phyloP scores from a whole-genome alignment of 1,284 basidiomycete species.

The Ceraceosorus guamensis region DNA sequence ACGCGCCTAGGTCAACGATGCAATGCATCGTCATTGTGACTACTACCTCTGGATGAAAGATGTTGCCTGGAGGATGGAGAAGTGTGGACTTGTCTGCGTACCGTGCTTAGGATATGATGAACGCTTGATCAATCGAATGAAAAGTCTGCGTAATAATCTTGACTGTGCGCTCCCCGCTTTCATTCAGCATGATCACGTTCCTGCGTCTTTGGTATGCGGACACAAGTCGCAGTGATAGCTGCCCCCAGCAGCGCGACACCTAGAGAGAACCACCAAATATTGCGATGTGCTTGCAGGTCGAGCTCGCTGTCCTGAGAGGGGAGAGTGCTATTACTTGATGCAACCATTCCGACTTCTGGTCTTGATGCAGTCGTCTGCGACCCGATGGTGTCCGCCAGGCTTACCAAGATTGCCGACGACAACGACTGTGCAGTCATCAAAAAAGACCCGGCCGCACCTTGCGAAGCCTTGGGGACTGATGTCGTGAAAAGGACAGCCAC shows the following conservation, averaged over 20 bases:
- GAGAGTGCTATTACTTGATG: slow-evolving; percentile 6
- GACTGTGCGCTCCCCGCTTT: too few species aligned
- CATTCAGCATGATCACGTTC: slow-evolving; percentile 18
- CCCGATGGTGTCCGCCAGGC: slow-evolving; percentile 15
- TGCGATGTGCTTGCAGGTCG: not conserved
- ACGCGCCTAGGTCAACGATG: too few species aligned
- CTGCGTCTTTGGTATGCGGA: slow-evolving; percentile 18
- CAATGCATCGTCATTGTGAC: too few species aligned
- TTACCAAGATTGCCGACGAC: slow-evolving; percentile 16
- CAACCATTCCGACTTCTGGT: not conserved
- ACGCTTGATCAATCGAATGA: too few species aligned
- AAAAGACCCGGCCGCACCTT: slow-evolving; percentile 18
- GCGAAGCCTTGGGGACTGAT: slow-evolving; percentile 13
- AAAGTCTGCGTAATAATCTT: too few species aligned
- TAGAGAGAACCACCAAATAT: slow-evolving; percentile 20
- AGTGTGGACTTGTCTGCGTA: too few species aligned
- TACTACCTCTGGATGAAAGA: too few species aligned
- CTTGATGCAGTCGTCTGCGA: not conserved
- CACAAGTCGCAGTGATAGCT: slow-evolving; percentile 7
- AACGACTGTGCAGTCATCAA: slow-evolving; percentile 23
- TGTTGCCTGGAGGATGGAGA: too few species aligned
- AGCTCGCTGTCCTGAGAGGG: not conserved
- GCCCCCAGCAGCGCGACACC: slow-evolving; percentile 9
- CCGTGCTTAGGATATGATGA: too few species aligned
- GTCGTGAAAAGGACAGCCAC: slow-evolving; percentile 20